Evolutionary conservation across 768 basidiomycete species (phyloP), one percentile per base, ranked within the genome.

Genomic region (Rickenella mellea): DNA sequence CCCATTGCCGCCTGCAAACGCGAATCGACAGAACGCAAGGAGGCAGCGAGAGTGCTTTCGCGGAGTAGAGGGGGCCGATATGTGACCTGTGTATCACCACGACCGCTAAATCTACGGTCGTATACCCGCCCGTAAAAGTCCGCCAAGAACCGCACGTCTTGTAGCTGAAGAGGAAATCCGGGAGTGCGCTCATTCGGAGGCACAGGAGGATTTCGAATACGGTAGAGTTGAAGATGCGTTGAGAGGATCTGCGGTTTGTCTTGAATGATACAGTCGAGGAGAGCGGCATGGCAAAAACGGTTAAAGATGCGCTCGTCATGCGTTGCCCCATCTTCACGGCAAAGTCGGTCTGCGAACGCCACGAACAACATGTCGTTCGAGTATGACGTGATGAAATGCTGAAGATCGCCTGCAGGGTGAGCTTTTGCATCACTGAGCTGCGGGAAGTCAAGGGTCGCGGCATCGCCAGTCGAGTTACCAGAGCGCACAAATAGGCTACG

Each of bases 401-500:
- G 74, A 9, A 96, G 67, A 45, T 92, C 86, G 27, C 76, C 74
- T 1, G 80, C 76, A 7, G 80, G 77, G 47, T 85, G 78, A 0
- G 70, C 68, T 49, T 77, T 76, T 6, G 74, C 72, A 46, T 81
- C 75, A 8, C 74, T 79, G 33, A 80, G 64, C 46, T 82, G 78
- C 0, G 91, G 86, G 51, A 90, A 85, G 55, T 97, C 93, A 12
- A 93, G 72, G 0, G 77, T 81, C 14, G 87, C 87, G 2, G 86
- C 76, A 51, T 91, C 87, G 2, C 88, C 88, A 4, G 81, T 76
- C 24, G 87, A 83, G 11, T 83, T 78, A 14, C 90, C 87, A 12
- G 90, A 86, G 10, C 88, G 80, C 8, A 92, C 83, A 51, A 92
- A 93, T 9, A 96, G 70, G 58, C 87, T 90, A 35, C 91, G 75